Conservation (phyloP, 768 basidiomycete genomes). For the Dictyophora rubrovolvata region DNA sequence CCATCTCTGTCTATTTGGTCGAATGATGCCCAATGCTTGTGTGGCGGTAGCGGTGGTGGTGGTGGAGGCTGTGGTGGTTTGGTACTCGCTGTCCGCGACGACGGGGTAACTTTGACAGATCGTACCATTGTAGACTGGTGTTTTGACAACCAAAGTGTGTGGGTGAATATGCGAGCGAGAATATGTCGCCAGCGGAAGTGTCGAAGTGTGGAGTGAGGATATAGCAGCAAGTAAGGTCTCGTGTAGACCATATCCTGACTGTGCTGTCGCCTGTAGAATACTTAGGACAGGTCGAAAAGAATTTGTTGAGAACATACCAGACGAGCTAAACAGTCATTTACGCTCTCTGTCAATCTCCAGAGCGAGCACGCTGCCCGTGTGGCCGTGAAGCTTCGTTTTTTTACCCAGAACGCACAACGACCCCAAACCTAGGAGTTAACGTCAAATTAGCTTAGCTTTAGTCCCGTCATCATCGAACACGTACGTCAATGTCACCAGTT, state of each 20-base stretch:
- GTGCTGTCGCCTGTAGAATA: slow-evolving; percentile 67
- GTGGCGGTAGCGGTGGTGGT: too few relatives aligned
- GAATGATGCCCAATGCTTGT: too few relatives aligned
- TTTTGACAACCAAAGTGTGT: slow-evolving; percentile 80
- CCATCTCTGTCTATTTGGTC: slow-evolving; percentile 26
- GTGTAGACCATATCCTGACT: slow-evolving; percentile 79
- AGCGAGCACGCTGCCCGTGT: slow-evolving; percentile 75
- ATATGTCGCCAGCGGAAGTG: slow-evolving; percentile 77
- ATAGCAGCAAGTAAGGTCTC: slow-evolving; percentile 53
- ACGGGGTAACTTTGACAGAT: slow-evolving; percentile 31
- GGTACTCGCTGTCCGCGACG: slow-evolving; percentile 35
- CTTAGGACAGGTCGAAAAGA: neutral
- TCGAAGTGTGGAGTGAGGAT: slow-evolving; percentile 71
- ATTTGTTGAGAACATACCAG: slow-evolving; percentile 40
- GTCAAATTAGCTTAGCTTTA: slow-evolving; percentile 67
- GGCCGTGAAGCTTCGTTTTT: slow-evolving; percentile 61
- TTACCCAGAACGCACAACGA: slow-evolving; percentile 56
- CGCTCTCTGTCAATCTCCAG: slow-evolving; percentile 67
- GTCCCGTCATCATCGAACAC: slow-evolving; percentile 50
- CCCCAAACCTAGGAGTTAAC: slow-evolving; percentile 70
- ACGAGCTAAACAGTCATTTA: slow-evolving; percentile 84
- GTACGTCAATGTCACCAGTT: slow-evolving; percentile 56
- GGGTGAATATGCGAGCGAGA: slow-evolving; percentile 72
- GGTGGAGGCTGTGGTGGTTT: slow-evolving; percentile 35
- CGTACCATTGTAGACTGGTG: slow-evolving; percentile 85